These are phyloP conservation scores for Plasmodium inui DNA, from an alignment of 169 alveolate genomes.

Conservation along the genomic window DNA sequence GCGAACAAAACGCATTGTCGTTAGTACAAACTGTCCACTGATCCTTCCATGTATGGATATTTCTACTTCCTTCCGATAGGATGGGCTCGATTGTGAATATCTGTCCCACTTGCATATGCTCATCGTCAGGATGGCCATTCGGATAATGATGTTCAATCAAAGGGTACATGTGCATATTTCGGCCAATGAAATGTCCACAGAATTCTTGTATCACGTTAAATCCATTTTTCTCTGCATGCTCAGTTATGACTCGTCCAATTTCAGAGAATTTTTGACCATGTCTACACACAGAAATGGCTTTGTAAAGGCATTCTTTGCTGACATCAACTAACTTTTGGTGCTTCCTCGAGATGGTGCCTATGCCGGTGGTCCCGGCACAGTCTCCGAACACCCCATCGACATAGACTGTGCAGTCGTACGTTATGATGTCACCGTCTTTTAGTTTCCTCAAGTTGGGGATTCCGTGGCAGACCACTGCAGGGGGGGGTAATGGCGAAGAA, in stretches of 20 bases:
- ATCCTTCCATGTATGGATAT: constrained; percentile 91
- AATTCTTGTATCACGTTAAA: constrained; percentile 89
- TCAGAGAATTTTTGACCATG: constrained; percentile 90
- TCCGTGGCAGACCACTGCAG: constrained; percentile 92
- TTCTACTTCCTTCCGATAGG: constrained; percentile 87
- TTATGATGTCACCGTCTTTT: constrained; percentile 90
- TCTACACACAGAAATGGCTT: constrained; percentile 89
- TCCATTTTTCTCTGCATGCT: constrained; percentile 87
- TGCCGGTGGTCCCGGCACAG: constrained; percentile 84
- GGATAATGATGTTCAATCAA: constrained; percentile 88
- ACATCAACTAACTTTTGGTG: constrained; percentile 76
- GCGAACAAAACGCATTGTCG: constrained; percentile 90
- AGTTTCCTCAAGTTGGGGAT: constrained; percentile 92
- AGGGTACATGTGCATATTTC: constrained; percentile 94
- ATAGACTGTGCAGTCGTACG: constrained; percentile 93
- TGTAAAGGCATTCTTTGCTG: constrained; percentile 85
- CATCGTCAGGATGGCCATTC: constrained; percentile 75
- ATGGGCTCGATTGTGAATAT: constrained; percentile 94
- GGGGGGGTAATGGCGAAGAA: constrained; percentile 7
- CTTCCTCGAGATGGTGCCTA: constrained; percentile 79
- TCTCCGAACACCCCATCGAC: constrained; percentile 92
- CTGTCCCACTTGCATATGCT: constrained; percentile 87
- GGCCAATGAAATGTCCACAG: constrained; percentile 95
- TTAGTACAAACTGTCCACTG: constrained; percentile 92
- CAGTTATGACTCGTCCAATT: constrained; percentile 90